Conservation (phyloP, 164 flowering plant species). For the Nymphaea colorata region DNA sequence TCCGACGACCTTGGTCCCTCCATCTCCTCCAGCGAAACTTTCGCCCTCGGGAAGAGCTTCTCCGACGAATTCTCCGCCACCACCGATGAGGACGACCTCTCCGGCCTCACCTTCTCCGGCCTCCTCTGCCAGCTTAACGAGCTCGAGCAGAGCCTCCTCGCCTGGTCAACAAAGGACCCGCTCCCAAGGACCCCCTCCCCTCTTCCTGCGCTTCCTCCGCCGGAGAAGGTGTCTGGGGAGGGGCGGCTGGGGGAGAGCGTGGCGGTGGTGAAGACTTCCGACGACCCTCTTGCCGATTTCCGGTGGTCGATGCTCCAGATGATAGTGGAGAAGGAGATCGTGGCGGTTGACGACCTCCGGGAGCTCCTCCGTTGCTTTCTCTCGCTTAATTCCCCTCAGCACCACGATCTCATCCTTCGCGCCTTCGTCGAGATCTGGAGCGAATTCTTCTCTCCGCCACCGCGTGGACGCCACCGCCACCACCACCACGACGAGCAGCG, state of each 20-base stretch:
- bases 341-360: slow-evolving; percentile 7
- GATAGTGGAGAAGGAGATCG: slow-evolving; percentile 16
- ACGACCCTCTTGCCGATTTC: slow-evolving; percentile 13
- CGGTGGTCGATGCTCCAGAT: slow-evolving; percentile 13
- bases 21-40: neutral
- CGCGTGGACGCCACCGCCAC: neutral
- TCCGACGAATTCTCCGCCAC: slow-evolving; percentile 3
- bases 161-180: neutral
- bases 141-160: slow-evolving; percentile 11
- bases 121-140: slow-evolving; percentile 12
- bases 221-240: slow-evolving; percentile 3
- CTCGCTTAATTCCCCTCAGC: slow-evolving; percentile 10
- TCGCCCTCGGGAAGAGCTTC: neutral
- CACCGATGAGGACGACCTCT: neutral
- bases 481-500: too few species aligned
- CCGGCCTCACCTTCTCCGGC: slow-evolving; percentile 7
- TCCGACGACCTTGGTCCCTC: neutral
- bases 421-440: slow-evolving; percentile 15
- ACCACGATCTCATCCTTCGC: slow-evolving; percentile 10
- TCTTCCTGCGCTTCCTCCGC: neutral
- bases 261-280: slow-evolving; percentile 14
- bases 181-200: neutral
- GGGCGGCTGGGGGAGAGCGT: slow-evolving; percentile 8
- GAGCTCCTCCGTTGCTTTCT: slow-evolving; percentile 9
- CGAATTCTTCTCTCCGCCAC: slow-evolving; percentile 3